Evolutionary conservation across 2,329 filamentous ascomycete genomes (phyloP).

Genomic region (Fusarium pseudonygamai): DNA sequence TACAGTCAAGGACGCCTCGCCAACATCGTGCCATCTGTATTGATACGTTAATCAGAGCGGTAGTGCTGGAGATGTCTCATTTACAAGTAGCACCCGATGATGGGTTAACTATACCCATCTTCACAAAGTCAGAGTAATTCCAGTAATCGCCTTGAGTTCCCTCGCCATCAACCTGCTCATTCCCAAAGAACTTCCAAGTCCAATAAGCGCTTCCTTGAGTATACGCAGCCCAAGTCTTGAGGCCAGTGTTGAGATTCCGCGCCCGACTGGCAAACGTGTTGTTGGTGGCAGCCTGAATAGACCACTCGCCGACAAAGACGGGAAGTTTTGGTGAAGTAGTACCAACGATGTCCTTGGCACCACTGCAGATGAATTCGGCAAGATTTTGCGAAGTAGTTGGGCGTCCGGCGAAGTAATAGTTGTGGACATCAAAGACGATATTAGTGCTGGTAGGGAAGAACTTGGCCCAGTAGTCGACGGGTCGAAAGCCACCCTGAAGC

Average conservation of each 20-base stretch:
- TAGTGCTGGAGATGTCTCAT: rapidly evolving
- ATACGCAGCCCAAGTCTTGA: background rate
- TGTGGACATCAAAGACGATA: background rate
- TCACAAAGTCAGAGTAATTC: background rate
- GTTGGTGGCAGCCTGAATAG: background rate
- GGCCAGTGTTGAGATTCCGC: background rate
- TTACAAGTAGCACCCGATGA: background rate
- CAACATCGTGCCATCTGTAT: background rate
- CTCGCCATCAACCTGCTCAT: background rate
- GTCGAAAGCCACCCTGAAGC: background rate
- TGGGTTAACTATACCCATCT: background rate
- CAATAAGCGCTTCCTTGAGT: background rate
- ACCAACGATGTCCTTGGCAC: background rate
- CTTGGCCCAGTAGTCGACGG: background rate
- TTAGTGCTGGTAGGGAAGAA: background rate
- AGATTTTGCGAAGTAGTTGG: rapidly evolving
- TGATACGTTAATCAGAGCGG: background rate
- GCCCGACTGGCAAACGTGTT: background rate
- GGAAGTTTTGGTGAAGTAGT: background rate
- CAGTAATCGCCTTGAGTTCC: background rate
- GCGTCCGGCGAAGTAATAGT: background rate
- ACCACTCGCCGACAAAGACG: background rate
- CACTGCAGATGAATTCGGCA: background rate
- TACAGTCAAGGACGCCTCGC: no score
- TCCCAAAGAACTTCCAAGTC: background rate